Percentiles rank a stretch among this genome's conserved stretches.
Evolutionary conservation across 2,329 filamentous ascomycete genomes (phyloP).

Genomic region (Fusarium albidum): DNA sequence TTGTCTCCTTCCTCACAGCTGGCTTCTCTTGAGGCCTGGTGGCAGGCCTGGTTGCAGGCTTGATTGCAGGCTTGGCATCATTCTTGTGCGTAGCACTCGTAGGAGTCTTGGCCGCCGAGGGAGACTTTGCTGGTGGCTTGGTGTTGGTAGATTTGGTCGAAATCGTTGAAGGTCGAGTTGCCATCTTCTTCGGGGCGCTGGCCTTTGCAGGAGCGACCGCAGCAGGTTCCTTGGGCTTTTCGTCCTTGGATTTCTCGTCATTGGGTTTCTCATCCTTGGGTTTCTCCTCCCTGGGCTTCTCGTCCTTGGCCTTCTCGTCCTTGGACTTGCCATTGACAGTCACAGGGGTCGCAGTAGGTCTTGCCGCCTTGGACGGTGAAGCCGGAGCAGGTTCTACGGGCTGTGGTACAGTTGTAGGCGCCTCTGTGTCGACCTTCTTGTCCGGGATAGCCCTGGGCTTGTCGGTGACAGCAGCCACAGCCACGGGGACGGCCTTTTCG

Average conservation of each 20-base stretch:
- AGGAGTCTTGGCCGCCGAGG: constrained; percentile 35
- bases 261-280: constrained; percentile 36
- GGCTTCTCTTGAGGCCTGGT: constrained; percentile 39
- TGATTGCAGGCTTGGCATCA: constrained; percentile 42
- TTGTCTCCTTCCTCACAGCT: constrained; percentile 46
- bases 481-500: constrained; percentile 18
- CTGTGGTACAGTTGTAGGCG: constrained; percentile 35
- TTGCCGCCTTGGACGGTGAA: constrained; percentile 28
- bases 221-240: constrained; percentile 37
- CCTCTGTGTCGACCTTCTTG: constrained; percentile 52
- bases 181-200: constrained; percentile 28
- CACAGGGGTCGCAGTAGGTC: constrained; percentile 10
- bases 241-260: constrained; percentile 25
- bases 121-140: constrained; percentile 31
- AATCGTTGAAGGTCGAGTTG: constrained; percentile 34
- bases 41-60: constrained; percentile 45
- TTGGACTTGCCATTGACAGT: constrained; percentile 35
- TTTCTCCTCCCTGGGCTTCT: no score
- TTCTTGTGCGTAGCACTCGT: constrained; percentile 35
- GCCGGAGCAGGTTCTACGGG: constrained; percentile 19
- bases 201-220: constrained; percentile 22
- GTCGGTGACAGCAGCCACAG: constrained; percentile 40
- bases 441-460: constrained; percentile 50
- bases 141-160: constrained; percentile 36
- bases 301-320: constrained; percentile 38